Base-by-base conservation (phyloP, 495 filamentous ascomycete species). In the Thozetella sp. region DNA sequence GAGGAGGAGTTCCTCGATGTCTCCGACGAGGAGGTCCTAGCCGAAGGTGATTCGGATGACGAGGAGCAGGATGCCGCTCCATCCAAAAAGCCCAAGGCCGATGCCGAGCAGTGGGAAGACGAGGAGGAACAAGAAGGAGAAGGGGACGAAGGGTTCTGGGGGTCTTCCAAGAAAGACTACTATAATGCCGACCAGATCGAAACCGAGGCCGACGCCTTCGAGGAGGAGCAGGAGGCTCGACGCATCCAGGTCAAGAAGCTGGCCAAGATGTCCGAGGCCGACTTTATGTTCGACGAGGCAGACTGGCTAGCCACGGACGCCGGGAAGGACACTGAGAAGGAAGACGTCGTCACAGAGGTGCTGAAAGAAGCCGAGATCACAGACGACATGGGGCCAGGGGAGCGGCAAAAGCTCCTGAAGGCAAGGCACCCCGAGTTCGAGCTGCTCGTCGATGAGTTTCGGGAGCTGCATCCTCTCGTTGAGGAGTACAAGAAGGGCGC, bases 371-470 rank as follows among this genome's bases (percentile, higher is more conserved):
- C 91, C 22, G 88, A 91, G 65, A 85, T 98, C 58, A 89, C 90
- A 11, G 86, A 90, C 2, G 87, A 90, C 43, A 94, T 96, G 90
- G 75, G 78, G 13, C 71, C 82, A 2, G 87, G 90, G 43, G 93
- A 97, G 66, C 83, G 88, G 63, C 73, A 90, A 62, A 89, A 87
- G 68, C 81, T 97, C 15, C 67, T 99, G 52, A 86, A 88, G 59
- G 80, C 86, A 6, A 80, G 90, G 70, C 96, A 98, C 70, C 95
- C 95, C 2, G 95, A 99, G 67, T 97, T 97, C 65, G 88, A 93
- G 58, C 89, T 88, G 27, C 75, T 99, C 26, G 85, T 90, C 25
- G 87, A 91, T 61, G 93, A 97, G 65, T 91, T 94, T 62, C 68
- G 88, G 55, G 79, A 85, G 22, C 75, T 97, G 34, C 90, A 95